phyloP scores from a whole-genome alignment of 768 basidiomycete species.

The Pleurotus giganteus region DNA sequence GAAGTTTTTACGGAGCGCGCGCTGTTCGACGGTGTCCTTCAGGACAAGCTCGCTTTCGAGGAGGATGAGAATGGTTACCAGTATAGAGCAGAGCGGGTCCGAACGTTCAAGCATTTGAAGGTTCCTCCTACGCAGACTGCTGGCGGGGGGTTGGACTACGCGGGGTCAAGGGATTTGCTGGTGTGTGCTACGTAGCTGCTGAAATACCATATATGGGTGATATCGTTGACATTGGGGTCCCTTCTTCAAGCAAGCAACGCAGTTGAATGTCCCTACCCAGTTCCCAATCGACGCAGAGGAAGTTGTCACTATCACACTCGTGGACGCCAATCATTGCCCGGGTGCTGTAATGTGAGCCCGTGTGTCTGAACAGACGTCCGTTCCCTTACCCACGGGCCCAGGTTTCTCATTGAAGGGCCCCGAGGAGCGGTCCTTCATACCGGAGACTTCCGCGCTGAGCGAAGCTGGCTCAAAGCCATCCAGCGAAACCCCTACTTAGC shows the following conservation, averaged over 20 bases:
- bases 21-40: constrained; percentile 21
- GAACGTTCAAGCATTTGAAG: constrained; percentile 69
- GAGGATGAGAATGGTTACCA: constrained; percentile 37
- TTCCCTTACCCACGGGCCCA: constrained; percentile 24
- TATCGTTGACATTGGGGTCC: not conserved
- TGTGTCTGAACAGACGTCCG: not conserved
- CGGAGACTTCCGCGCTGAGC: constrained; percentile 90
- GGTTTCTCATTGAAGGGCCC: constrained; percentile 80
- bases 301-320: constrained; percentile 67
- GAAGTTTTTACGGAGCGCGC: constrained; percentile 69
- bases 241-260: constrained; percentile 48
- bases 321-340: constrained; percentile 95
- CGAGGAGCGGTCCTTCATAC: constrained; percentile 82
- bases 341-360: constrained; percentile 82
- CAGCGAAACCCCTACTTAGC: constrained; percentile 68
- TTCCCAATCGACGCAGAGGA: constrained; percentile 57
- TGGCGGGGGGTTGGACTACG: constrained; percentile 47
- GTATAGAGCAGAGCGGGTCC: constrained; percentile 45
- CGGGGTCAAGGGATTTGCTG: constrained; percentile 64
- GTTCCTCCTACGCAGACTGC: constrained; percentile 44
- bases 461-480: constrained; percentile 70
- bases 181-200: constrained; percentile 36
- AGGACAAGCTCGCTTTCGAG: not conserved
- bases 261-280: constrained; percentile 61
- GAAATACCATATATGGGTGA: not conserved